phyloP scores from a whole-genome alignment of 148 eudicot genomes.

The Fallopia convolvulus region DNA sequence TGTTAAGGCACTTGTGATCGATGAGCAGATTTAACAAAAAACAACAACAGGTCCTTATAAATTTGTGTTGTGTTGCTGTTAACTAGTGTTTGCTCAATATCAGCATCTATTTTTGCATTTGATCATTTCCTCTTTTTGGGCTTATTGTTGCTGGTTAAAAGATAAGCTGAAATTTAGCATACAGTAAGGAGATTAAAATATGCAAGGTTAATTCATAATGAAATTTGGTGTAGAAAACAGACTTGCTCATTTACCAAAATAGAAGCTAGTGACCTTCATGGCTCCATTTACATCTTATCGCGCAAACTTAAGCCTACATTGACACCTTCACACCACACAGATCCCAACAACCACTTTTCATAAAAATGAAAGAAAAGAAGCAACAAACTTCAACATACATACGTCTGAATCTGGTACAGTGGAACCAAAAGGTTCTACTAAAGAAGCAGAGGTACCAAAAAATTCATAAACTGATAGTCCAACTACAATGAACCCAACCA shows the following conservation, averaged over 20 bases:
- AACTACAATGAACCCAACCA: neutral
- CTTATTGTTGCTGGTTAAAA: too few species aligned
- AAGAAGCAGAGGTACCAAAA: too few species aligned
- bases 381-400: neutral
- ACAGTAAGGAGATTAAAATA: too few species aligned
- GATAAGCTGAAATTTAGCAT: too few species aligned
- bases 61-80: neutral
- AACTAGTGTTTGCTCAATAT: neutral
- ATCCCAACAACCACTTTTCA: neutral
- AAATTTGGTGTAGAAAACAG: too few species aligned
- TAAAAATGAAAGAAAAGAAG: neutral
- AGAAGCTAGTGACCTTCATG: neutral
- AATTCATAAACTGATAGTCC: too few species aligned
- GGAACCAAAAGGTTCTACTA: neutral
- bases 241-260: too few species aligned
- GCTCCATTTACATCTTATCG: neutral
- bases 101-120: neutral
- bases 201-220: too few species aligned
- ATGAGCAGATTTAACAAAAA: neutral
- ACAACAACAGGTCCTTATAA: neutral
- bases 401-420: neutral
- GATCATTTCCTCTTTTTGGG: too few species aligned
- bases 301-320: neutral
- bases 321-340: neutral
- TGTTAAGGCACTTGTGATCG: neutral